These are phyloP conservation scores for Stereocaulon alpinum DNA, from an alignment of 495 filamentous ascomycete species.

Conservation along the genomic window DNA sequence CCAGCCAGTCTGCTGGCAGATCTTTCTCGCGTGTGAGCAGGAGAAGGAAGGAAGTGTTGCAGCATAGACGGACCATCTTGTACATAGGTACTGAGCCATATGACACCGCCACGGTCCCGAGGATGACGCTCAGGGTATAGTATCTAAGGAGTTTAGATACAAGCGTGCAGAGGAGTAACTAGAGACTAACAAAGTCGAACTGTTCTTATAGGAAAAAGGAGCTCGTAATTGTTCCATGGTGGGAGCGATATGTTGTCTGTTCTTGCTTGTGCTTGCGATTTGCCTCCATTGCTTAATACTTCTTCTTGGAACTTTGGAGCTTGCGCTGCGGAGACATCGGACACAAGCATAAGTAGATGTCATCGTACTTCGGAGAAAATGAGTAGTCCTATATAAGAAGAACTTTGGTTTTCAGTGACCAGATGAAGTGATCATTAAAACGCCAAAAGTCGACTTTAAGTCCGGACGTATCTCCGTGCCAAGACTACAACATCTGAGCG, in stretches of 20 bases:
- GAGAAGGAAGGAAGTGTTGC: neutral
- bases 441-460: no score
- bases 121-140: conserved; percentile 74
- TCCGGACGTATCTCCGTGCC: neutral
- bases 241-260: conserved; percentile 21
- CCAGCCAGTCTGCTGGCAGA: conserved; percentile 95
- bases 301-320: neutral
- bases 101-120: conserved; percentile 82
- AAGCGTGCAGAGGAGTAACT: neutral
- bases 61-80: conserved; percentile 62
- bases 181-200: conserved; percentile 20
- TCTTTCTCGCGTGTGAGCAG: conserved; percentile 37
- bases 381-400: no score
- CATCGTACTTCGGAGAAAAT: neutral
- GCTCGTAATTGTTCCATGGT: conserved; percentile 20
- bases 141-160: conserved; percentile 40
- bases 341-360: neutral
- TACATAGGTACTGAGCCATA: conserved; percentile 97
- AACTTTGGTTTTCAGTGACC: no score
- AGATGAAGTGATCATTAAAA: neutral
- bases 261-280: conserved; percentile 12
- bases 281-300: conserved; percentile 3
- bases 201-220: conserved; percentile 22
- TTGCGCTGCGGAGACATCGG: neutral
- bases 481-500: neutral